Evolutionary conservation across 2,329 filamentous ascomycete species (phyloP), one percentile per base, ranked within the genome.

Genomic region (Sphaerostilbella broomeana): DNA sequence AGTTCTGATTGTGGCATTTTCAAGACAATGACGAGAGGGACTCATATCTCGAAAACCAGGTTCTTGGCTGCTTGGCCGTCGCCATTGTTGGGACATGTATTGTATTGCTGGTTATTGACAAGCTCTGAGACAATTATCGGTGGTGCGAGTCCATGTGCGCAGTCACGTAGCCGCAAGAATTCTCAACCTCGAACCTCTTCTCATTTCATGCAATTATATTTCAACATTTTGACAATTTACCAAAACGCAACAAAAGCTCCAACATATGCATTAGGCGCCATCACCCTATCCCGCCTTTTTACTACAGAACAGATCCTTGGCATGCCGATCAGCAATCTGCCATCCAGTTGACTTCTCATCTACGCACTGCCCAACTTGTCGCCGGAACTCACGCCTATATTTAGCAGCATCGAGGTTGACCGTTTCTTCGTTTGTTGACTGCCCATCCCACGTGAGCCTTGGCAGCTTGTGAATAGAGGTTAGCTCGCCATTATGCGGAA

Each of bases 81-180:
- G 70, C 69, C 24, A 86, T 86, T 45, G 67, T 85, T 19, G 78
- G 70, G 6, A 77, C 81, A 7, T 84, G 81, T 51, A 59, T 84
- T 1, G 61, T 84, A 9, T 67, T 86, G 4, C 57, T 86, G 4
- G 64, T 75, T 22, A 57, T 73, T 34, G 65, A 70, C 34, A 68
- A 64, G 32, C 35, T 53, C n/a, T 33, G 46, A 8, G 31, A 43
- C 24, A 29, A 17, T 17, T 18, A n/a, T n/a, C n/a, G n/a, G n/a
- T n/a, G 17, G 12, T 13, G 5, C 17, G 28, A 6, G 6, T 31
- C 7, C 10, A 31, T 31, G 12, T n/a, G n/a, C n/a, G n/a, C n/a
- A 25, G 8, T 25, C 22, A n/a, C 13, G 3, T 29, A 13, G 2
- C 6, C 3, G 11, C 16, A 15, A 31, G 8, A 31, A 15, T 31